Percentiles rank a stretch among this genome's conserved stretches.
These are phyloP conservation scores for Fusarium tanahbumbuense DNA, from an alignment of 2,329 filamentous ascomycete genomes.

Conservation along the genomic window DNA sequence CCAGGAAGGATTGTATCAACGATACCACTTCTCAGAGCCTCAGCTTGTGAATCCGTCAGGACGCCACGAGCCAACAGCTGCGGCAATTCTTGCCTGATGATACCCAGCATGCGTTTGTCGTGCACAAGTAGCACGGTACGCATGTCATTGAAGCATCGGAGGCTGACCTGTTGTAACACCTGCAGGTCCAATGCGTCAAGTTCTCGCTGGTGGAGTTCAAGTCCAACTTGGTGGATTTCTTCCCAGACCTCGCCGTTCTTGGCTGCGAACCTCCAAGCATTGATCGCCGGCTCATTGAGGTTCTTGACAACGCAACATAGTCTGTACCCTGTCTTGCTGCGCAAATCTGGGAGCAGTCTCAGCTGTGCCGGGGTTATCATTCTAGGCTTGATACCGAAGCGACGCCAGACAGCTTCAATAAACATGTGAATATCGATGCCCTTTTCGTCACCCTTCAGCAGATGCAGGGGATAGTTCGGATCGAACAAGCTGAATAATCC, in stretches of 20 bases:
- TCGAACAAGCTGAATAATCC: constrained; percentile 50
- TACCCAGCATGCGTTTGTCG: constrained; percentile 57
- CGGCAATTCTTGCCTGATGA: constrained; percentile 52
- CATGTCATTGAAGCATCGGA: constrained; percentile 56
- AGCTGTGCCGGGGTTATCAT: constrained; percentile 52
- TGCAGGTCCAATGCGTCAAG: constrained; percentile 47
- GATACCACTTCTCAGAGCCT: constrained; percentile 45
- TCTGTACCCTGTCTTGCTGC: constrained; percentile 41
- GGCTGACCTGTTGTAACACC: constrained; percentile 51
- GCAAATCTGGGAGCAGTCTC: constrained; percentile 46
- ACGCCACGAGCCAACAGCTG: constrained; percentile 42
- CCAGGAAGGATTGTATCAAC: constrained; percentile 52
- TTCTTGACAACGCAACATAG: constrained; percentile 47
- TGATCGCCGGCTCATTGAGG: background rate
- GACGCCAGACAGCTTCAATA: constrained; percentile 44
- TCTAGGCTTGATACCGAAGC: constrained; percentile 48
- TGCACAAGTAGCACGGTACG: constrained; percentile 55
- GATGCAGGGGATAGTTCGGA: constrained; percentile 47
- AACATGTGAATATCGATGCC: constrained; percentile 57
- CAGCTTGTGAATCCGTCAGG: constrained; percentile 46
- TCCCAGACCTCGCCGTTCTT: constrained; percentile 46
- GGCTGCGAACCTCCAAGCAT: constrained; percentile 25
- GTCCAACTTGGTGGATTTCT: constrained; percentile 52
- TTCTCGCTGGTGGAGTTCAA: constrained; percentile 56
- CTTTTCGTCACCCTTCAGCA: constrained; percentile 53